phyloP scores from a whole-genome alignment of 805 yeast genomes.

The Saccharomyces mikatae region DNA sequence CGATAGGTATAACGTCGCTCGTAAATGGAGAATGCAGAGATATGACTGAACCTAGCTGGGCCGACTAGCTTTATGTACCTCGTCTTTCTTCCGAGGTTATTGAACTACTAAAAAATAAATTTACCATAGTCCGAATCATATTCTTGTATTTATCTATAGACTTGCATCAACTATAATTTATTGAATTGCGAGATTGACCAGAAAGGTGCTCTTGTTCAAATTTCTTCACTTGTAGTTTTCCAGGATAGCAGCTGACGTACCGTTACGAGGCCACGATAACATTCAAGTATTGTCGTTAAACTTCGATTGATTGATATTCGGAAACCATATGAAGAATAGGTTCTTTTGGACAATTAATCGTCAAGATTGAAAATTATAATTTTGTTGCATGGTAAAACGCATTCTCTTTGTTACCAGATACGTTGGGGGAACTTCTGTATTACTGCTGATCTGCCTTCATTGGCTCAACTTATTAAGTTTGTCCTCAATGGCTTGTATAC shows the following conservation, averaged over 20 bases:
- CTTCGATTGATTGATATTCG: background rate
- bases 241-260: background rate
- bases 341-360: too few species aligned
- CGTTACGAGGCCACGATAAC: background rate
- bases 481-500: conserved; percentile 16
- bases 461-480: conserved; percentile 12
- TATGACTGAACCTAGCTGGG: background rate
- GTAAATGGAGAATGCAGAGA: background rate
- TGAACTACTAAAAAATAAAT: background rate
- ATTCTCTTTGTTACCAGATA: background rate
- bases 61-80: background rate
- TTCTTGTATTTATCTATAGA: background rate
- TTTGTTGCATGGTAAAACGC: background rate
- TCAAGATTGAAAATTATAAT: background rate
- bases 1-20: background rate
- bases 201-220: background rate
- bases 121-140: background rate
- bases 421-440: background rate
- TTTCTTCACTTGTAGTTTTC: background rate
- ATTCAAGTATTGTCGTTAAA: background rate
- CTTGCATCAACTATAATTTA: background rate
- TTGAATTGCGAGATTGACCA: background rate
- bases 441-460: background rate
- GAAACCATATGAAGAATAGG: too few species aligned
- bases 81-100: background rate